Base-by-base conservation (phyloP, 1,139 yeast species). In the Suhomyces atakaporum region DNA sequence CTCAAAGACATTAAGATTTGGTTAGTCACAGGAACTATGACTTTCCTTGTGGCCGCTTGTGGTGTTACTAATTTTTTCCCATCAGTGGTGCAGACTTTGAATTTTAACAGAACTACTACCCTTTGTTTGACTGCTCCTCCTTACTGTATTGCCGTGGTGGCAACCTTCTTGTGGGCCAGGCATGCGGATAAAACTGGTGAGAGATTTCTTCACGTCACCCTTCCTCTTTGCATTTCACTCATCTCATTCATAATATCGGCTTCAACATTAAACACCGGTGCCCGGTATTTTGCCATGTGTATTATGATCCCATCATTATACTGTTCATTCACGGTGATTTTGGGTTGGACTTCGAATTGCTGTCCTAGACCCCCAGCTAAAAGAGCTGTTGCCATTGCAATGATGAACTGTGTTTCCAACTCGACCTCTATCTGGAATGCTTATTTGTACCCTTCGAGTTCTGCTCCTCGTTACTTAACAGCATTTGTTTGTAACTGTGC, bases 21-120 rank as follows among this genome's bases (percentile, higher is more conserved):
- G 79, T 49, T 65, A 31, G 54, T 73, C 25, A 69, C 75, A 16
- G 73, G 70, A 31, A 61, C 63, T 38, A 60, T 73, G 29, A 60
- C 77, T 5, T 75, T 74, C 59, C 57, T 76, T 20, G 80, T 75
- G 28, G 81, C 81, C 22, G 79, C 81, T 30, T 61, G 69, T 47
- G 81, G 82, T 53, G 77, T 77, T 33, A 77, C 81, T 19, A 75
- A 77, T 50, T 78, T 77, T 54, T 79, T 78, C 66, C 84, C 84
- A 19, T 68, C 81, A 1, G 78, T 79, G 23, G 81, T 79, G 14
- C 57, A 65, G 43, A 77, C 84, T 5, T 62, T 79, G 46, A 69
- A 76, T 27, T 79, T 75, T 46, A 52, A 56, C 51, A 60, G 66
- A 42, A 66, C 75, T 28, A 66, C 73, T 22, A 78, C 83, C 5